Evolutionary conservation across 2,329 filamentous ascomycete species (phyloP).

Genomic region (Aspergillus sp.): DNA sequence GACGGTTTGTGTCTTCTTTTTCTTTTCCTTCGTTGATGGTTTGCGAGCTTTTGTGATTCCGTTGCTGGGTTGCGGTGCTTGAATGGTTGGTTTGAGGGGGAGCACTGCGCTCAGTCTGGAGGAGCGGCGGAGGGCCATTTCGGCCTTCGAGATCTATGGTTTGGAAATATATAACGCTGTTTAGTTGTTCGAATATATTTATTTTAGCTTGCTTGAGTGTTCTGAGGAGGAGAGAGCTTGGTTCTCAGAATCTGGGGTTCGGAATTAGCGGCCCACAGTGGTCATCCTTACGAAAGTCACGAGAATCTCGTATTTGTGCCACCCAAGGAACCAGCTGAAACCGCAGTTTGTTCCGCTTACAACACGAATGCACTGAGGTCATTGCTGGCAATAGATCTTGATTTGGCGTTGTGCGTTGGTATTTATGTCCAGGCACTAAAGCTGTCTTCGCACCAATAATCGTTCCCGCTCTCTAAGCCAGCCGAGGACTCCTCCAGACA

Average conservation of each 20-base stretch:
- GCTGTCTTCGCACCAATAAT: too few relatives aligned
- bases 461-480: too few relatives aligned
- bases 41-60: slow-evolving; percentile 34
- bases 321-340: background rate
- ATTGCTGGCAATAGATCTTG: background rate
- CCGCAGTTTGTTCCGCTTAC: background rate
- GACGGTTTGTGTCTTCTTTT: background rate
- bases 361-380: background rate
- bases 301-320: background rate
- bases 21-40: slow-evolving; percentile 24
- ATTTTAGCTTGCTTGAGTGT: background rate
- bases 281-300: slow-evolving; percentile 2
- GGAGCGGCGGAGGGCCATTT: slow-evolving; percentile 56
- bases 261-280: background rate
- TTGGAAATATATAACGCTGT: background rate
- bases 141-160: background rate
- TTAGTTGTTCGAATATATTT: background rate
- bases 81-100: slow-evolving; percentile 20
- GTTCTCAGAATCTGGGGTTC: background rate
- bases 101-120: slow-evolving; percentile 44
- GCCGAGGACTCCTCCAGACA: too few relatives aligned
- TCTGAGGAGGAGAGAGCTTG: background rate
- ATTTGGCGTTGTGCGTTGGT: too few relatives aligned
- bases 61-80: slow-evolving; percentile 18
- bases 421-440: too few relatives aligned